Evolutionary conservation across 2,329 filamentous ascomycete genomes (phyloP).

Genomic region (Scedosporium boydii): DNA sequence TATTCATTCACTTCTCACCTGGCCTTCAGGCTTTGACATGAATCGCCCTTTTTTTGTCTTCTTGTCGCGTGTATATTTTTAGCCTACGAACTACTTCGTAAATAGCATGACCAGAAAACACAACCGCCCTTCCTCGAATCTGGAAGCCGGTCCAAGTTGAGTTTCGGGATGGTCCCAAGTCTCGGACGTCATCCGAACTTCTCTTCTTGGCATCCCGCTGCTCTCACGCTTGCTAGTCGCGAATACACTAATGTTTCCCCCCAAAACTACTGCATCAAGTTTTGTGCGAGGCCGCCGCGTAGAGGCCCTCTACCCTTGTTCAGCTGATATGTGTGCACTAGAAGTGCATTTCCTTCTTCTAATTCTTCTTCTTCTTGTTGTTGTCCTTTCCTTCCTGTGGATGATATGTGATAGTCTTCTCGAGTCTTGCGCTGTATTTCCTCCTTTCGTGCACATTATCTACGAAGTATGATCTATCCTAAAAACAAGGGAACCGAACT

Average conservation of each 20-base stretch:
- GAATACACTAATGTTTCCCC: too few species aligned
- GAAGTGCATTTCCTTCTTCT: not conserved
- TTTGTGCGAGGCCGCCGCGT: not conserved
- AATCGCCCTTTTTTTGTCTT: not conserved
- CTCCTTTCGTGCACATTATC: too few species aligned
- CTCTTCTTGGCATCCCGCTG: not conserved
- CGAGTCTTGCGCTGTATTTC: too few species aligned
- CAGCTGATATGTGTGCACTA: not conserved
- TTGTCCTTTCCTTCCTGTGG: not conserved
- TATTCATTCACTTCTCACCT: not conserved
- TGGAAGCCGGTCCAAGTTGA: not conserved
- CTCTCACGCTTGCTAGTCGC: too few species aligned
- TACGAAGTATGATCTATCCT: too few species aligned
- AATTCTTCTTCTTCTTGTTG: too few species aligned
- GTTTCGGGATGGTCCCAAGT: not conserved
- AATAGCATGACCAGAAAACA: not conserved
- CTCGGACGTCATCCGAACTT: not conserved
- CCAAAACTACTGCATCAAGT: not conserved
- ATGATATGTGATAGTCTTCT: not conserved
- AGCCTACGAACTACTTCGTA: not conserved
- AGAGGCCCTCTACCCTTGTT: not conserved
- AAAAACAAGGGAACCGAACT: too few species aligned
- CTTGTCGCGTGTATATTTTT: not conserved
- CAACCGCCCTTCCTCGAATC: not conserved
- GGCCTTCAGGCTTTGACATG: not conserved